Evolutionary conservation across 2,329 filamentous ascomycete species (phyloP).

Genomic region (Penicillium occitanis): DNA sequence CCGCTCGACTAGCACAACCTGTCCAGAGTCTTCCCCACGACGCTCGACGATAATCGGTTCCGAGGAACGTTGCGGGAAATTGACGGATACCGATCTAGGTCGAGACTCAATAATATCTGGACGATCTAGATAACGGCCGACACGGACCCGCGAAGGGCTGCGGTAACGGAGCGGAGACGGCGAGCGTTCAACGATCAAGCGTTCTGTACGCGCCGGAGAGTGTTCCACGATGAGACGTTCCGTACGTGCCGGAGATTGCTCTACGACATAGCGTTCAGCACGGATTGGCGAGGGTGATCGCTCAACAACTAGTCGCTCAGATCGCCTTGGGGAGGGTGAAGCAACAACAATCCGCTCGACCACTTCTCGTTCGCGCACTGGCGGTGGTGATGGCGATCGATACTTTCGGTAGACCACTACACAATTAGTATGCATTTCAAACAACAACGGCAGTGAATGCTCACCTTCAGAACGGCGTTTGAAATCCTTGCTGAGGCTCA

Average conservation of each 20-base stretch:
- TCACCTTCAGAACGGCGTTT: constrained; percentile 36
- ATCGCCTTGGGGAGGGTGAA: constrained; percentile 20
- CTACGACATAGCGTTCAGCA: not conserved
- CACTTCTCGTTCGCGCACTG: constrained; percentile 21
- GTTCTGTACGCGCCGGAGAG: constrained; percentile 26
- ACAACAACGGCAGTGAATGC: not conserved
- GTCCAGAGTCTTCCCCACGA: constrained; percentile 38
- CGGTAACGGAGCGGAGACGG: constrained; percentile 29
- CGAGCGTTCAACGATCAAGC: constrained; percentile 33
- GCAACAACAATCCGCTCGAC: constrained; percentile 23
- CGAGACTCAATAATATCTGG: constrained; percentile 33
- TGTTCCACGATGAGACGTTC: constrained; percentile 31
- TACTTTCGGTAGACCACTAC: constrained; percentile 21
- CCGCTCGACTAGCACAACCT: constrained; percentile 53
- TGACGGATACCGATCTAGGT: constrained; percentile 38
- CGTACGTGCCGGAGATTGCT: constrained; percentile 25
- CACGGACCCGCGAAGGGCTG: constrained; percentile 28
- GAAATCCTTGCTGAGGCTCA: constrained; percentile 72
- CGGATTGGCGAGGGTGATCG: constrained; percentile 26
- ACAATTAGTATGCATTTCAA: not conserved
- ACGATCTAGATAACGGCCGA: constrained; percentile 30
- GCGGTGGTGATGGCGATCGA: constrained; percentile 17
- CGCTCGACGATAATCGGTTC: constrained; percentile 39
- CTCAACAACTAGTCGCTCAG: constrained; percentile 33
- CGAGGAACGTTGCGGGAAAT: constrained; percentile 36